phyloP scores from a whole-genome alignment of 2,329 filamentous ascomycete species.

The Colletotrichum cuscutae region DNA sequence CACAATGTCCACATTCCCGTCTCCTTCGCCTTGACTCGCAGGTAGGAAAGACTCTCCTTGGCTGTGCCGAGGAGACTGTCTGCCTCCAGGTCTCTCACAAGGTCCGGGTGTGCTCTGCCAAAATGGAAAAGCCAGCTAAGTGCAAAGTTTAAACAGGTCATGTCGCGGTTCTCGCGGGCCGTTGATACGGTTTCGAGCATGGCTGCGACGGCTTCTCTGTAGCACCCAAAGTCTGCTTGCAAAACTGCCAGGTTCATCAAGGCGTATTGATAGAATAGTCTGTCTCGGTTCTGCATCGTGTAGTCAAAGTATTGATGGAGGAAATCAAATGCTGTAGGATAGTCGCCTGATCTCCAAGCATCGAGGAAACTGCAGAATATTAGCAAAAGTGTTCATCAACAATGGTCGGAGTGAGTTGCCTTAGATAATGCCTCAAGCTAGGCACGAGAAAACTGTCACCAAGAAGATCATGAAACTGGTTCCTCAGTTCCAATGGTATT shows the following conservation, averaged over 20 bases:
- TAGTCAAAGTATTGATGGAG: constrained; percentile 98
- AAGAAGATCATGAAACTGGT: constrained; percentile 76
- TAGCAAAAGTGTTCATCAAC: constrained; percentile 18
- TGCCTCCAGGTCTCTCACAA: constrained; percentile 76
- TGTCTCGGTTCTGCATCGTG: constrained; percentile 86
- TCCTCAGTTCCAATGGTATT: constrained; percentile 78
- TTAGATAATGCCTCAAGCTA: constrained; percentile 80
- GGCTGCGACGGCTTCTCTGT: constrained; percentile 87
- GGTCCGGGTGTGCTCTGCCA: constrained; percentile 82
- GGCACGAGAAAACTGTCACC: constrained; percentile 75
- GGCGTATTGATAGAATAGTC: constrained; percentile 93
- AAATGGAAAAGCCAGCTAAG: constrained; percentile 97
- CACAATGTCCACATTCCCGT: constrained; percentile 86
- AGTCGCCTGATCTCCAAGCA: constrained; percentile 91
- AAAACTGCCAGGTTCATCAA: constrained; percentile 92
- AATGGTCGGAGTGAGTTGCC: constrained; percentile 53
- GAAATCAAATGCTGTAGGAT: constrained; percentile 87
- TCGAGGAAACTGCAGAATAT: constrained; percentile 77
- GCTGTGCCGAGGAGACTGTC: constrained; percentile 81
- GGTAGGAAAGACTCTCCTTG: constrained; percentile 83
- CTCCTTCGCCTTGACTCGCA: constrained; percentile 88
- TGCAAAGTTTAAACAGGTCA: constrained; percentile 92
- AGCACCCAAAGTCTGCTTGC: constrained; percentile 94
- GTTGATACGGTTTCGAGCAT: constrained; percentile 96
- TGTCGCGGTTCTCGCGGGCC: constrained; percentile 93